A percentile compares a stretch with the other conserved stretches of the same genome.
Conservation (phyloP, 306 rosid species). For the Castanea mollissima region DNA sequence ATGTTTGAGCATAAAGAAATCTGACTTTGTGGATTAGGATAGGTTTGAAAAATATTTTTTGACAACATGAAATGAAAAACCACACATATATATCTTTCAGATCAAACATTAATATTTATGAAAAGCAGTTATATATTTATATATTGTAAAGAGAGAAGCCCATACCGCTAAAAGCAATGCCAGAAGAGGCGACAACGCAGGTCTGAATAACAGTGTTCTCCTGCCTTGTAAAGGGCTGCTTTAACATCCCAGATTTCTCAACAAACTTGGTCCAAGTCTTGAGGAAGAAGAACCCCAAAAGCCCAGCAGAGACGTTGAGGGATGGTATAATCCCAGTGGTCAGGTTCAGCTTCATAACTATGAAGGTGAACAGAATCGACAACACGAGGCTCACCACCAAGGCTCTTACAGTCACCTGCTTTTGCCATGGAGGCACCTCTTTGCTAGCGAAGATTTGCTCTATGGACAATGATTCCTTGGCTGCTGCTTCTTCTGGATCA, state of each 20-base stretch:
- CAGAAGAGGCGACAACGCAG: conserved; percentile 41
- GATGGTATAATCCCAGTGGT: conserved; percentile 49
- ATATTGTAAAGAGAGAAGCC: background rate
- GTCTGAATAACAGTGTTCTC: conserved; percentile 55
- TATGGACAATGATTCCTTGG: background rate
- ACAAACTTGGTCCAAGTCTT: conserved; percentile 39
- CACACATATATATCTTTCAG: too few relatives aligned
- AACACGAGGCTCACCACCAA: conserved; percentile 32
- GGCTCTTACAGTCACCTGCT: conserved; percentile 33
- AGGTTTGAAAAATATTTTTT: too few relatives aligned
- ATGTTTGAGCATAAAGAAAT: too few relatives aligned
- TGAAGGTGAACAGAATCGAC: conserved; percentile 37
- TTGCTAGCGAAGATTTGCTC: conserved; percentile 34
- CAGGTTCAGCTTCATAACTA: conserved; percentile 45
- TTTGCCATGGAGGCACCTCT: conserved; percentile 36
- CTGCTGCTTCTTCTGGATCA: background rate
- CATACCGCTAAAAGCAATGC: conserved; percentile 51
- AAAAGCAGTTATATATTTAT: background rate
- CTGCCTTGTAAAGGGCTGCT: conserved; percentile 35
- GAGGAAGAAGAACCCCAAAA: conserved; percentile 46
- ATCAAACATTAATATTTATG: too few relatives aligned
- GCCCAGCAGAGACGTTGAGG: conserved; percentile 41
- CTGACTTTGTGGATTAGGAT: too few relatives aligned
- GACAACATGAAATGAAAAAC: too few relatives aligned
- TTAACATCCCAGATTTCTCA: conserved; percentile 17